A percentile compares a stretch with the other conserved stretches of the same genome.
Evolutionary conservation across 106 monocot genomes (phyloP).

Genomic region (Platanthera guangdongensis): DNA sequence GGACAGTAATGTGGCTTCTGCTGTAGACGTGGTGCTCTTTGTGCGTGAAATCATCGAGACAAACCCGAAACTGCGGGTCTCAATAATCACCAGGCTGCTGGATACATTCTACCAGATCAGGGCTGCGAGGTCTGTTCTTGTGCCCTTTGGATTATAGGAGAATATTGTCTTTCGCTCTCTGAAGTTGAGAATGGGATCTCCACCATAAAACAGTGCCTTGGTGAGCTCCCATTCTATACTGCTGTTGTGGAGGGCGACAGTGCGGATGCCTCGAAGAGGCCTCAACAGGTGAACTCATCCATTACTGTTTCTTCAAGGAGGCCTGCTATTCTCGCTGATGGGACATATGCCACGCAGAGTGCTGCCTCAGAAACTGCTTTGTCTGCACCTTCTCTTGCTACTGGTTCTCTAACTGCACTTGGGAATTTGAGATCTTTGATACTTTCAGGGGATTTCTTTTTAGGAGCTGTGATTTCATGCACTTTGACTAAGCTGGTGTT

Average conservation of each 20-base stretch:
- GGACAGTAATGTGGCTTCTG: constrained; percentile 79
- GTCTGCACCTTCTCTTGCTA: constrained; percentile 38
- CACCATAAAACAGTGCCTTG: constrained; percentile 83
- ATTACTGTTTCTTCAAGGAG: constrained; percentile 60
- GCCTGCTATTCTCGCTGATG: constrained; percentile 83
- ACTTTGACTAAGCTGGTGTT: constrained; percentile 80
- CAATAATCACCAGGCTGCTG: constrained; percentile 66
- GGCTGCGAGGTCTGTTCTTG: constrained; percentile 71
- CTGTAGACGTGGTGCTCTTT: constrained; percentile 73
- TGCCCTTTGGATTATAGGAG: constrained; percentile 84
- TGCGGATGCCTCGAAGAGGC: constrained; percentile 14
- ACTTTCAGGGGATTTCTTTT: constrained; percentile 72
- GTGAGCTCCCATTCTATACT: constrained; percentile 80
- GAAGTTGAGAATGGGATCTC: constrained; percentile 73
- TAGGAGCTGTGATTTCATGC: constrained; percentile 68
- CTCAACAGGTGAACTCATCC: constrained; percentile 32
- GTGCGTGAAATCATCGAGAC: constrained; percentile 86
- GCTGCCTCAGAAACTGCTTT: constrained; percentile 68
- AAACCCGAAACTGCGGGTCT: constrained; percentile 78
- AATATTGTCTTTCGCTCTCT: constrained; percentile 76
- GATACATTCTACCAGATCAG: constrained; percentile 88
- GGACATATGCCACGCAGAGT: constrained; percentile 90
- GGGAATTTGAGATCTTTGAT: constrained; percentile 71
- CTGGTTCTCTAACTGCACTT: constrained; percentile 42
- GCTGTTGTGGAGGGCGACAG: too few relatives aligned